phyloP scores from a whole-genome alignment of 2,329 filamentous ascomycete species.

The Penicillium psychrosexuale region DNA sequence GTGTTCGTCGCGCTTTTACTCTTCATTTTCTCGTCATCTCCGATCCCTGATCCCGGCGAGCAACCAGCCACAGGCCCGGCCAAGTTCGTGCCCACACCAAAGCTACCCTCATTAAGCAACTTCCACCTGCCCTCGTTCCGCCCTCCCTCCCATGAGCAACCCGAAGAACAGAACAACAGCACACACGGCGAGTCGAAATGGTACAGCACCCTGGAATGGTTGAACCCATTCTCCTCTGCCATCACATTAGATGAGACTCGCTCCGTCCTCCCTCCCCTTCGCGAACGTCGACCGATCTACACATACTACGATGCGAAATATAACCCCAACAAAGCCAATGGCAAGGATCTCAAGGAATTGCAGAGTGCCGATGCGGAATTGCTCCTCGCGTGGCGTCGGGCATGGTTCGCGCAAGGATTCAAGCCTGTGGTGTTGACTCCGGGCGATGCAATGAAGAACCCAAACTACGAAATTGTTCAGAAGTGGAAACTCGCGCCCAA shows the following conservation, averaged over 20 bases:
- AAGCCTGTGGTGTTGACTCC: slow-evolving; percentile 75
- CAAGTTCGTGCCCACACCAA: slow-evolving; percentile 36
- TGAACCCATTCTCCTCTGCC: slow-evolving; percentile 80
- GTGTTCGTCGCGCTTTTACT: slow-evolving; percentile 44
- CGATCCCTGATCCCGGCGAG: slow-evolving; percentile 27
- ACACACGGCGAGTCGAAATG: slow-evolving; percentile 75
- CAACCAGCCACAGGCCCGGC: slow-evolving; percentile 26
- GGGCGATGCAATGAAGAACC: slow-evolving; percentile 79
- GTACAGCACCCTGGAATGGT: slow-evolving; percentile 88
- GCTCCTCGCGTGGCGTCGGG: slow-evolving; percentile 81
- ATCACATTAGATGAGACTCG: slow-evolving; percentile 77
- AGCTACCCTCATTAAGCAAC: slow-evolving; percentile 52
- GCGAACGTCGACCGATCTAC: slow-evolving; percentile 70
- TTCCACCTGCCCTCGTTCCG: slow-evolving; percentile 63
- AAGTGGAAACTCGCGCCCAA: slow-evolving; percentile 54
- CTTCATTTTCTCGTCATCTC: slow-evolving; percentile 45
- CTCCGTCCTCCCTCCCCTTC: slow-evolving; percentile 75
- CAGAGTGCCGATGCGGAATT: slow-evolving; percentile 73
- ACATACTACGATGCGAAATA: slow-evolving; percentile 78
- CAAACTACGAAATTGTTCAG: slow-evolving; percentile 70
- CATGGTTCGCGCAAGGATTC: slow-evolving; percentile 96
- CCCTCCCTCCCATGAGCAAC: slow-evolving; percentile 66
- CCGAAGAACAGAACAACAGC: slow-evolving; percentile 71
- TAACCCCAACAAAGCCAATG: slow-evolving; percentile 35
- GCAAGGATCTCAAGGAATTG: slow-evolving; percentile 58